These are phyloP conservation scores for Apodospora peruviana DNA, from an alignment of 495 filamentous ascomycete genomes.

Conservation along the genomic window DNA sequence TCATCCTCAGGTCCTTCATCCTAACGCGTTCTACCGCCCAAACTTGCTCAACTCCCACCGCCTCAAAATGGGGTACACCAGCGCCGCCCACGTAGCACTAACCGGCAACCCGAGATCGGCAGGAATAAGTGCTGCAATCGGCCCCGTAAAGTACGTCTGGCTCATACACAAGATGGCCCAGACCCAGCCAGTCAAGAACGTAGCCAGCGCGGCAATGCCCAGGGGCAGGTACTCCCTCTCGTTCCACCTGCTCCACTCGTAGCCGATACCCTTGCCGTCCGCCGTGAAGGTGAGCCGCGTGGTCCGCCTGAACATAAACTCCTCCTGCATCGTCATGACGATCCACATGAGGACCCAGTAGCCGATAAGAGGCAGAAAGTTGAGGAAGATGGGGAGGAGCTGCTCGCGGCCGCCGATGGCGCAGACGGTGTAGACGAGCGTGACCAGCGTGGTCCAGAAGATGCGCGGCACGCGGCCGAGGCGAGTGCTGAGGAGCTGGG, in stretches of 20 bases:
- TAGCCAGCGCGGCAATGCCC: neutral
- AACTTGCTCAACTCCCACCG: no score
- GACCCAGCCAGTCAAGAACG: neutral
- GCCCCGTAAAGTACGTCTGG: neutral
- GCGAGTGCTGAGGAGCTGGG: conserved; percentile 56
- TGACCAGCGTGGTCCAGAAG: conserved; percentile 55
- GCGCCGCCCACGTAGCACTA: no score
- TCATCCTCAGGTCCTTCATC: no score
- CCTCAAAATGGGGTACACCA: no score
- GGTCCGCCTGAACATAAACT: conserved; percentile 58
- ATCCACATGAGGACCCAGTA: conserved; percentile 67
- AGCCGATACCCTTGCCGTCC: conserved; percentile 1
- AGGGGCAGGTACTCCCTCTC: neutral
- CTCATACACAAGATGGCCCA: neutral
- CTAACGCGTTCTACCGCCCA: no score
- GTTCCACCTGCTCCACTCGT: neutral
- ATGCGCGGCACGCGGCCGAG: conserved; percentile 52
- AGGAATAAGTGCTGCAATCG: neutral
- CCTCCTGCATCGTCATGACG: conserved; percentile 57
- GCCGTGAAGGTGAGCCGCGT: no score
- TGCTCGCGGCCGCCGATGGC: conserved; percentile 56
- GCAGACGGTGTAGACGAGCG: conserved; percentile 57
- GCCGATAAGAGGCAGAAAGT: conserved; percentile 67
- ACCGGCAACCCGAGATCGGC: neutral
- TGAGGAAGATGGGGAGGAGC: conserved; percentile 62